A percentile compares a stretch with the other conserved stretches of the same genome.
Evolutionary conservation across 169 alveolate species (phyloP).

Genomic region (Cryptosporidium viatorum): DNA sequence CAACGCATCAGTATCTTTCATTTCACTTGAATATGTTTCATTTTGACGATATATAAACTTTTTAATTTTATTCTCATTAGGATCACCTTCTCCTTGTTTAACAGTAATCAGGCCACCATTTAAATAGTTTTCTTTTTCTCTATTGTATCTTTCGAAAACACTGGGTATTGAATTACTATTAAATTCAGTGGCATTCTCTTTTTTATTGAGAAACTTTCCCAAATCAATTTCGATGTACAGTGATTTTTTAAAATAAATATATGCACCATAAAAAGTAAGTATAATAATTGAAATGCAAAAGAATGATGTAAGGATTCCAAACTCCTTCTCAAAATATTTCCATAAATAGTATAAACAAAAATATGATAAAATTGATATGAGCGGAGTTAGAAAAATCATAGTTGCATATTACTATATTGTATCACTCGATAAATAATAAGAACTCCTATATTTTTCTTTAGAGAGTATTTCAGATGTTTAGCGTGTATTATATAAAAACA

Average conservation of each 20-base stretch:
- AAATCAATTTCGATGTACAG: slow-evolving; percentile 18
- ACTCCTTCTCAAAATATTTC: slow-evolving; percentile 45
- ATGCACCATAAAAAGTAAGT: slow-evolving; percentile 43
- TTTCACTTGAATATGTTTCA: not conserved
- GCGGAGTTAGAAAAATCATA: not conserved
- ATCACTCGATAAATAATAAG: not conserved
- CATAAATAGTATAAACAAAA: slow-evolving; percentile 29
- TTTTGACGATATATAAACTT: not conserved
- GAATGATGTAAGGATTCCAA: slow-evolving; percentile 35
- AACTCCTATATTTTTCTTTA: not conserved
- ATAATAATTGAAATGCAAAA: slow-evolving; percentile 1
- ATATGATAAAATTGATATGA: not conserved
- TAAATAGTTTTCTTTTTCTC: slow-evolving; percentile 25
- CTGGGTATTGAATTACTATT: not conserved
- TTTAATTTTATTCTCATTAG: not conserved
- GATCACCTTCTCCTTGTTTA: slow-evolving; percentile 2
- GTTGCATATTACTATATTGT: not conserved
- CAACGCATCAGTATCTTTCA: not conserved
- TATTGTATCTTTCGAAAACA: slow-evolving; percentile 24
- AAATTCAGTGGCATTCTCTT: not conserved
- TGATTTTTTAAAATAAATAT: slow-evolving; percentile 45
- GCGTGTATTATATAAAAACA: not conserved
- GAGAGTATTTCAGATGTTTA: not conserved
- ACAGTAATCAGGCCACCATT: not conserved
- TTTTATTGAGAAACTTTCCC: not conserved